phyloP scores from a whole-genome alignment of 495 filamentous ascomycete species.

The Aspergillus olivimuriae region DNA sequence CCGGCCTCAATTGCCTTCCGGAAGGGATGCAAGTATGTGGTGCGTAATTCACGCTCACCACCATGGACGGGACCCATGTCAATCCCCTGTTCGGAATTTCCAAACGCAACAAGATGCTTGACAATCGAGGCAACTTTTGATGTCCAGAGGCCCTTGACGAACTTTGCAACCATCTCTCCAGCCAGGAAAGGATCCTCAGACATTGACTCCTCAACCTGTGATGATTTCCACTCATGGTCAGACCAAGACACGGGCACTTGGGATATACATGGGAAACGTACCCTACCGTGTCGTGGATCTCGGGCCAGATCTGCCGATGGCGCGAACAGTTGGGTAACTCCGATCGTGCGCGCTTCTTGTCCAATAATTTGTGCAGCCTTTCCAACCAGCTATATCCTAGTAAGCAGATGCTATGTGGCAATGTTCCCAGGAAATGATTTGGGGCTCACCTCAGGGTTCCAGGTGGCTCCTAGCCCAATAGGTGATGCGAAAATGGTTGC shows the following conservation, averaged over 20 bases:
- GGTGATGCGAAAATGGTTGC: neutral
- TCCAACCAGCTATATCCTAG: neutral
- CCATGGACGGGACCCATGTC: neutral
- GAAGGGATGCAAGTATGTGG: neutral
- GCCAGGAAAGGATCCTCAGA: neutral
- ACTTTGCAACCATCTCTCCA: neutral
- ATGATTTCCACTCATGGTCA: neutral
- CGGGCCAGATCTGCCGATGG: neutral
- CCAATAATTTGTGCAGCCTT: neutral
- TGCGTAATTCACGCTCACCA: neutral
- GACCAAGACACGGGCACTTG: too few species aligned
- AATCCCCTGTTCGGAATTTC: neutral
- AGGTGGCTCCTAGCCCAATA: neutral
- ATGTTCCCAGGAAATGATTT: too few species aligned
- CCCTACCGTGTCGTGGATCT: neutral
- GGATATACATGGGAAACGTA: neutral
- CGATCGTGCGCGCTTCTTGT: neutral
- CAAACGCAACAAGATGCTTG: neutral
- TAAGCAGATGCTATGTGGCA: neutral
- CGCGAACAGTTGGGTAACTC: neutral
- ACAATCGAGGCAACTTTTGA: neutral
- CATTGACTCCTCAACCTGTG: neutral
- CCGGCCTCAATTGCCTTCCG: neutral
- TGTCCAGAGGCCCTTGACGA: neutral
- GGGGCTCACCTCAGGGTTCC: neutral